A percentile compares a stretch with the other conserved stretches of the same genome.
Conservation (phyloP, 371 early-diverging fungal genomes). For the Smittium culicis region DNA sequence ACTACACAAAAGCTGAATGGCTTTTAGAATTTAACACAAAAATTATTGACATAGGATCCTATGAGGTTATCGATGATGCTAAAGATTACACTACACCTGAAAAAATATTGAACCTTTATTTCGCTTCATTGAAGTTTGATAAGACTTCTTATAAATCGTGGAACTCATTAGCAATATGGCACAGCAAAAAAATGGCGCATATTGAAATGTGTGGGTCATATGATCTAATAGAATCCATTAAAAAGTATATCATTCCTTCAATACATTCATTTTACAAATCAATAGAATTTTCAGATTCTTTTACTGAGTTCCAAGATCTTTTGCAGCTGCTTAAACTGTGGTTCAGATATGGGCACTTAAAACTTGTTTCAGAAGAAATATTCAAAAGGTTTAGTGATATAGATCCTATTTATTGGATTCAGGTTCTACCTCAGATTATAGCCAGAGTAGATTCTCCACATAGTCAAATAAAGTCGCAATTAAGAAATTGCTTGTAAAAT, state of each 20-base stretch:
- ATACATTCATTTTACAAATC: constrained; percentile 81
- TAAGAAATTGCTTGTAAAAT: constrained; percentile 76
- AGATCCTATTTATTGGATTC: constrained; percentile 89
- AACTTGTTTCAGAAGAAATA: constrained; percentile 74
- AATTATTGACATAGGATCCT: too few species aligned
- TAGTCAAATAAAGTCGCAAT: constrained; percentile 71
- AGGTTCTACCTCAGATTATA: constrained; percentile 96
- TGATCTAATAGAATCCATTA: constrained; percentile 18
- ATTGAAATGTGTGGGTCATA: constrained; percentile 46
- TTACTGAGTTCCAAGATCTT: constrained; percentile 84
- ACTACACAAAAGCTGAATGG: too few species aligned
- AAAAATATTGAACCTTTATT: too few species aligned
- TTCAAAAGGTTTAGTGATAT: constrained; percentile 80
- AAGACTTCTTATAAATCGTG: constrained; percentile 95
- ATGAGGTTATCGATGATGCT: too few species aligned
- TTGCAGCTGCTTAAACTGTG: constrained; percentile 84
- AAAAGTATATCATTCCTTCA: constrained; percentile 36
- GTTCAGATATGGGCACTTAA: constrained; percentile 89
- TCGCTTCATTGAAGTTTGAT: constrained; percentile 87
- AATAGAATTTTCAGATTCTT: constrained; percentile 77
- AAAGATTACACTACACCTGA: too few species aligned
- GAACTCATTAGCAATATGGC: constrained; percentile 92
- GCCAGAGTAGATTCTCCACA: constrained; percentile 84
- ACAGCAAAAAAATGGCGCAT: constrained; percentile 75
- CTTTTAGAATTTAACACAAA: too few species aligned